phyloP scores from a whole-genome alignment of 2,329 filamentous ascomycete species.

The Colletotrichum aenigma region DNA sequence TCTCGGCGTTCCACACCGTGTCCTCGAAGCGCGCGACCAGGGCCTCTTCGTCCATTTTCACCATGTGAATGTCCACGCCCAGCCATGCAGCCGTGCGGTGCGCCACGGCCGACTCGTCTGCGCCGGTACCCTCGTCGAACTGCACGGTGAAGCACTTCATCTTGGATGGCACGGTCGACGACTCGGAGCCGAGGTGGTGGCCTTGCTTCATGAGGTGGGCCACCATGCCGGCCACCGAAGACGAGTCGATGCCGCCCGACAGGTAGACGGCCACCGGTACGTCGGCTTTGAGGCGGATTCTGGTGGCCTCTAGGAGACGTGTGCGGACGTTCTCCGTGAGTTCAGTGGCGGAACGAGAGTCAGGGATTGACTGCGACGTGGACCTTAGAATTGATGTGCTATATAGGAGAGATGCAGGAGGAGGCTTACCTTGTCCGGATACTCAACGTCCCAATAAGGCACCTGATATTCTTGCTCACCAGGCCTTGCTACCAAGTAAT shows the following conservation, averaged over 20 bases:
- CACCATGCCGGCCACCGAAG: slow-evolving; percentile 59
- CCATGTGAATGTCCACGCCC: slow-evolving; percentile 29
- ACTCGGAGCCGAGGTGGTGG: neutral
- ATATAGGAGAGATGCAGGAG: too few relatives aligned
- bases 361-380: neutral
- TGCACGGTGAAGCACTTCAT: slow-evolving; percentile 50
- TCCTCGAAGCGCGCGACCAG: slow-evolving; percentile 32
- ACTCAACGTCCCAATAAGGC: neutral
- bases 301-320: slow-evolving; percentile 53
- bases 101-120: neutral
- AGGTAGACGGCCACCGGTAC: slow-evolving; percentile 62
- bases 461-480: neutral
- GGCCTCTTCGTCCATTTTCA: slow-evolving; percentile 25
- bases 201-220: slow-evolving; percentile 45
- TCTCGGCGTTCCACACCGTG: slow-evolving; percentile 30
- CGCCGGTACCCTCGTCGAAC: neutral
- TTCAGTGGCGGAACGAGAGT: neutral
- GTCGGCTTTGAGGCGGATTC: slow-evolving; percentile 57
- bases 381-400: neutral
- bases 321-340: slow-evolving; percentile 28
- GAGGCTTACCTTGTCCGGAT: neutral
- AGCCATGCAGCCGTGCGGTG: slow-evolving; percentile 34
- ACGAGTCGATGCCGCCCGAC: slow-evolving; percentile 62
- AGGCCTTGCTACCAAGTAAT: neutral
- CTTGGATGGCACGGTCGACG: neutral